Base-by-base conservation (phyloP, 2,329 filamentous ascomycete genomes). In the Colletotrichum musae region DNA sequence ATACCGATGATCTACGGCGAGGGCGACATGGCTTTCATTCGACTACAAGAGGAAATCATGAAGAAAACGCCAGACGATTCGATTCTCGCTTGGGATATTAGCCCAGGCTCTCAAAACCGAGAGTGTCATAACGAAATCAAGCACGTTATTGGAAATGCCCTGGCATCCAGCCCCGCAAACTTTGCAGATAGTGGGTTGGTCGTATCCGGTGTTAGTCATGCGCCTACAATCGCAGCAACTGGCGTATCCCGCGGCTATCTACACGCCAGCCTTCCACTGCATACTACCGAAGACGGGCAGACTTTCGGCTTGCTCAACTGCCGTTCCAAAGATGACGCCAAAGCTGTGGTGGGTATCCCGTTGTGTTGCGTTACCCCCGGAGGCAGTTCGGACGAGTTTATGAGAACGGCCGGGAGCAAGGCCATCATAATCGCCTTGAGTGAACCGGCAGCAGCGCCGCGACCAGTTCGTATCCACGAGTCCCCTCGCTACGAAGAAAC, bases 1-100 rank as follows among this genome's bases (percentile, higher is more conserved):
- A 74, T 74, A 62, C 64, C 68, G 0, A 62, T 74, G 59, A 68
- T 73, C 1, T 74, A 74, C 18, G 72, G 70, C 2, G 73, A 74
- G 21, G 63, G 63, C 3, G 47, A 58, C 2, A 39, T 59, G 9
- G 72, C 72, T 10, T 74, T 74, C 26, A 39, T 63, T 10, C 61
- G 73, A 0, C 61, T 74, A 0, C 73, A 74, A 28, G 57, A 72
- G 36, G 51, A 71, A 13, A 72, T 74, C 9, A 71, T 74, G 58
- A 68, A 36, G 36, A 57, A 45, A 18, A 63, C 32, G 2, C 59
- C 48, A 4, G 72, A 74, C 13, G 68, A 74, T 15, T 74, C 73
- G 1, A 72, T 74, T 10, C 51, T 74, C 1, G 71, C 72, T 6
- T 74, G 73, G 73, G 64, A 24, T 2, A 18, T 67, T 4, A 5